Base-by-base conservation (phyloP, 805 yeast genomes). In the Hyphopichia homilentoma region DNA sequence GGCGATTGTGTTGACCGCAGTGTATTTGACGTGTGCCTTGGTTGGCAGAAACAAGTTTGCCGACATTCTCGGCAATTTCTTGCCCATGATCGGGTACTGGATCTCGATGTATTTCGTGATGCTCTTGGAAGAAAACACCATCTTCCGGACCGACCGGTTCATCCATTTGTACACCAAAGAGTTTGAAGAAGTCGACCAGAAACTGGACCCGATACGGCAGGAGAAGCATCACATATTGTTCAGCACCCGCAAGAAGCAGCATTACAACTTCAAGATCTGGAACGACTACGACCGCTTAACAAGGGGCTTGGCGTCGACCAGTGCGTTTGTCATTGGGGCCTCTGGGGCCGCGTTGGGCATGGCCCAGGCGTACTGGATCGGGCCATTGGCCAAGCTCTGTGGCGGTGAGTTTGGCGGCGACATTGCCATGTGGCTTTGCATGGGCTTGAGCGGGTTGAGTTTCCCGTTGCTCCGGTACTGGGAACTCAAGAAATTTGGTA, bases 81-180 rank as follows among this genome's bases (percentile, higher is more conserved):
- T 86, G 47, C 95, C 96, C 7, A 86, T 86, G 95, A 74, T 86
- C 37, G 95, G 95, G 2, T 86, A 86, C 59, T 86, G 96, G 96
- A 75, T 84, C 35, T 76, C 89, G 36, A 84, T 86, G 61, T 87
- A 86, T 54, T 75, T 81, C 46, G 72, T 75, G n/a, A 53, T 86
- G 27, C 57, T 85, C 21, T 38, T 84, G 3, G 85, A 83, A 43
- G 96, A 86, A 53, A 84, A 84, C 48, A 35, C 70, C 4, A 67
- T 85, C 12, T 86, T 86, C 62, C 70, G 96, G 50, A 68, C 77
- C 27, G 43, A 56, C 29, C 46, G 60, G 25, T 58, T 60, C 39
- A 39, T 40, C 13, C 55, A 62, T 40, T 47, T 62, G 33, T 62
- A 47, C 41, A 50, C 52, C 6, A 47, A 48, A 27, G 68, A 62